Evolutionary conservation across 176 grass and related monocot species (phyloP).

Genomic region (Oryza meridionalis): DNA sequence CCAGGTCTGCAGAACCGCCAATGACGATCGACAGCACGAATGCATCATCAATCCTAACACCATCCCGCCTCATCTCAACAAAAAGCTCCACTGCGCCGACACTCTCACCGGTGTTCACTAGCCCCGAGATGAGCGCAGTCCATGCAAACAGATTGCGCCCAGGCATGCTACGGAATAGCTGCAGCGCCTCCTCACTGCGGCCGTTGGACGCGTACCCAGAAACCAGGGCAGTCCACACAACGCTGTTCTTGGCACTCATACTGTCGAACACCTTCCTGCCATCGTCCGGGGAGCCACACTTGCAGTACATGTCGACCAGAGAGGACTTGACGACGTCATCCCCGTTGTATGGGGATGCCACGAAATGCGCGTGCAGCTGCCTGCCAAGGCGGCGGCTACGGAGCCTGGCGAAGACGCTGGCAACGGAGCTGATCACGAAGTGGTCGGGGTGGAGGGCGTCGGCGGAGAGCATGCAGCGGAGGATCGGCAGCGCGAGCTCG

Average conservation of each 20-base stretch:
- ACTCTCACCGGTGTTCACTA: conserved; percentile 59
- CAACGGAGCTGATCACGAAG: conserved; percentile 67
- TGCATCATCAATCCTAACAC: conserved; percentile 61
- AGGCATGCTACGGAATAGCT: conserved; percentile 70
- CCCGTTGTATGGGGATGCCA: conserved; percentile 39
- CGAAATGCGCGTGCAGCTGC: conserved; percentile 66
- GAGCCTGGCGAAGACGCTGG: conserved; percentile 46
- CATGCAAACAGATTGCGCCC: conserved; percentile 62
- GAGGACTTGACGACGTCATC: conserved; percentile 81
- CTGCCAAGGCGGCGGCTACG: conserved; percentile 62
- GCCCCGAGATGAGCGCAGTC: conserved; percentile 84
- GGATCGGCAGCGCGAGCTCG: conserved; percentile 41
- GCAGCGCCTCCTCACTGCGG: conserved; percentile 44
- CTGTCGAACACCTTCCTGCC: conserved; percentile 76
- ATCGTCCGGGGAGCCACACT: conserved; percentile 52
- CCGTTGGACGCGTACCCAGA: conserved; percentile 63
- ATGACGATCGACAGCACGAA: conserved; percentile 58
- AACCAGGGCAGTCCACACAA: conserved; percentile 82
- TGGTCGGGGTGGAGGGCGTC: conserved; percentile 65
- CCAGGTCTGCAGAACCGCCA: conserved; percentile 53
- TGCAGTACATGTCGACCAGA: conserved; percentile 85
- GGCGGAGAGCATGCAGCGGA: conserved; percentile 55
- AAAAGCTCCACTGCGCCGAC: conserved; percentile 53
- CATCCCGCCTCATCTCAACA: conserved; percentile 68
- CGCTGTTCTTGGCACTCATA: conserved; percentile 59